A percentile compares a stretch with the other conserved stretches of the same genome.
Conservation (phyloP, 306 rosid genomes). For the Mucuna pruriens region DNA sequence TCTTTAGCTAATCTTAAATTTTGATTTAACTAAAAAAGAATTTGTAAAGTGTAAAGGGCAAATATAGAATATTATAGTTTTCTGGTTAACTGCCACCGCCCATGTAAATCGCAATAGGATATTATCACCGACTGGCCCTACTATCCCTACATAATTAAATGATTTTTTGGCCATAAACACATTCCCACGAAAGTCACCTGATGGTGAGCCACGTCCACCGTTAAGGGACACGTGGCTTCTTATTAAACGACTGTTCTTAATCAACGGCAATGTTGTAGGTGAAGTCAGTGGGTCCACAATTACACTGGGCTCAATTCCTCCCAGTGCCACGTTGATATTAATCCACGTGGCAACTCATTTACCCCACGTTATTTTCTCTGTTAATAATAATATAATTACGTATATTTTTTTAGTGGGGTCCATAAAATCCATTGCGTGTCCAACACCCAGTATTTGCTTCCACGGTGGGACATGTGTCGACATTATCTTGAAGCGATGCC, state of each 20-base stretch:
- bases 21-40: neutral
- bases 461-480: conserved; percentile 35
- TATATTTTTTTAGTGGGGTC: conserved; percentile 30
- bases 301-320: neutral
- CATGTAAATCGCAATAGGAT: neutral
- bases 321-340: neutral
- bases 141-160: neutral
- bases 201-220: conserved; percentile 32
- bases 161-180: neutral
- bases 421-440: conserved; percentile 51
- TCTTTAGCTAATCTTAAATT: neutral
- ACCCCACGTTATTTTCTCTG: neutral
- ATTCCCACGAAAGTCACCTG: conserved; percentile 17
- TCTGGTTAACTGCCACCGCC: conserved; percentile 54
- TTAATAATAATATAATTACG: neutral
- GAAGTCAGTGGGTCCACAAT: neutral
- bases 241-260: conserved; percentile 22
- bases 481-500: neutral
- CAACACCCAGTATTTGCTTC: neutral
- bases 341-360: conserved; percentile 35
- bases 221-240: conserved; percentile 34
- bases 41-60: neutral
- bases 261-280: neutral
- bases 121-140: conserved; percentile 42
- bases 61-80: neutral